Base-by-base conservation (phyloP, 1,139 yeast genomes). In the Geotrichum aggregatum region DNA sequence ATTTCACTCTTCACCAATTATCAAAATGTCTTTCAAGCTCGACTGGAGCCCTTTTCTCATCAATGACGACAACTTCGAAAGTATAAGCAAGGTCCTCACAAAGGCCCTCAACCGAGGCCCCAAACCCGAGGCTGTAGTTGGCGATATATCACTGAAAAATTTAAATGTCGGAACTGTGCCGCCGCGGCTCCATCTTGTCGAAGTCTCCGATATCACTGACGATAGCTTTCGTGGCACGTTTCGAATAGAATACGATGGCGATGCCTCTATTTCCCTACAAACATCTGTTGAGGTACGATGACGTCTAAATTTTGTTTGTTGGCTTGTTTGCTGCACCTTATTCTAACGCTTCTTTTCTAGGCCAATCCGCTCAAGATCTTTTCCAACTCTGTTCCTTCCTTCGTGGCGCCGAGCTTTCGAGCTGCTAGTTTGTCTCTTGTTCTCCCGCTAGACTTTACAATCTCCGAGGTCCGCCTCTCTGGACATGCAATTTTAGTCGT, bases 161-260 rank as follows among this genome's bases (percentile, higher is more conserved):
- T 75, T 87, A 45, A 78, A 83, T 61, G 84, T 88, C 69, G 96
- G 92, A 3, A 76, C 80, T 52, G 71, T 76, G 11, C 82, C 89
- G 0, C 92, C 92, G 1, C 72, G 74, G 53, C 79, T 84, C 58
- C 91, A 84, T 65, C 82, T 84, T 14, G 70, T 84, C 55, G 92
- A 84, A 63, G 83, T 84, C 57, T 89, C 89, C 1, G 91, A 84
- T 62, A 67, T 84, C 45, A 89, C 79, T 21, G 73, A 73, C 39
- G 91, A 84, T 65, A 69, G 83, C 58, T 84, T 84, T 62, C 72
- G 89, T 58, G 91, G 91, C 0, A 83, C 84, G 19, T 84, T 84
- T 71, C 82, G 83, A 60, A 76, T 84, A 59, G 82, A 79, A 58
- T 84, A 84, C 62, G 73, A 76, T 47, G 92, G 92, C 1, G 88